A percentile compares a stretch with the other conserved stretches of the same genome.
Conservation (phyloP, 768 basidiomycete species). For the Butyriboletus loyo region DNA sequence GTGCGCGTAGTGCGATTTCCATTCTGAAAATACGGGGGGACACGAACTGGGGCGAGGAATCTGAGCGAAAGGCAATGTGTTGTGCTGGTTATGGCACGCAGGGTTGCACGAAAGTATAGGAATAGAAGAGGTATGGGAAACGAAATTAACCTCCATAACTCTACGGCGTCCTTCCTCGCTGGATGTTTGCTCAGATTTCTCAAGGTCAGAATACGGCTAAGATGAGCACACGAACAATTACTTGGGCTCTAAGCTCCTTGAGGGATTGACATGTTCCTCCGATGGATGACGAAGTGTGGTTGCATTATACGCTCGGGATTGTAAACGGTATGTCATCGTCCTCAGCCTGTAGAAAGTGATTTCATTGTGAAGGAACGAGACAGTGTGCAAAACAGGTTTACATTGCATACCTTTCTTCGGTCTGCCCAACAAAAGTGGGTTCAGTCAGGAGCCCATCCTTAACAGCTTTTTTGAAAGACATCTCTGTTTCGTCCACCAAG, state of each 20-base stretch:
- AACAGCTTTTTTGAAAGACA: not conserved
- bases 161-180: not conserved
- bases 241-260: not conserved
- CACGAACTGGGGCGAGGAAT: not conserved
- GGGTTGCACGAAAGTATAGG: too few relatives aligned
- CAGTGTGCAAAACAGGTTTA: not conserved
- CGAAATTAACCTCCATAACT: not conserved
- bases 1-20: not conserved
- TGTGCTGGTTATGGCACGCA: not conserved
- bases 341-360: not conserved
- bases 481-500: conserved; percentile 1
- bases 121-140: not conserved
- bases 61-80: not conserved
- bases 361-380: too few relatives aligned
- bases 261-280: not conserved
- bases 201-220: not conserved
- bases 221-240: not conserved
- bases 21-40: not conserved
- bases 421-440: not conserved
- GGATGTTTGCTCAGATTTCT: not conserved
- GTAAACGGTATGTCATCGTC: not conserved
- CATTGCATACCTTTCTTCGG: not conserved
- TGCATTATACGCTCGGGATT: not conserved
- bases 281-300: not conserved
- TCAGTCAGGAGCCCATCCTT: conserved; percentile 9